Evolutionary conservation across 257 asterid genomes (phyloP).

Genomic region (Przewalskia tangutica): DNA sequence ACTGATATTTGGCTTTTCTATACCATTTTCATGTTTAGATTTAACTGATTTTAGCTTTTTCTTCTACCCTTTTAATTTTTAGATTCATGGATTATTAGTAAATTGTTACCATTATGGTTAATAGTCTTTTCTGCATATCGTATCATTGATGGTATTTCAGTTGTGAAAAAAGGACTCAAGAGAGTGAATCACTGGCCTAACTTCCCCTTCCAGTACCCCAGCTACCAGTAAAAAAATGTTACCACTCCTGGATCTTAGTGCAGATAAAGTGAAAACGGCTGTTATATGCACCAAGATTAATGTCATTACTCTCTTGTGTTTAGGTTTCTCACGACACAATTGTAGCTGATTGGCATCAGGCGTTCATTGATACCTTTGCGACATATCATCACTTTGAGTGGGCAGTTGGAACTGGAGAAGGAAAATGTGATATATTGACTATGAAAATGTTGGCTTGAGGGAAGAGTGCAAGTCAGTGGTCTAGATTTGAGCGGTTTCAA

Average conservation of each 20-base stretch:
- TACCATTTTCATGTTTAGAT: neutral
- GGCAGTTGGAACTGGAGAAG: constrained; percentile 96
- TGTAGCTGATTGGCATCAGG: constrained; percentile 87
- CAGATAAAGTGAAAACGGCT: neutral
- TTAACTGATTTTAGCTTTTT: neutral
- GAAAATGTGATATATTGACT: constrained; percentile 83
- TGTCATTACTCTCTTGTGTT: constrained; percentile 23
- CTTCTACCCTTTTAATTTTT: neutral
- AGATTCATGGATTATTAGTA: neutral
- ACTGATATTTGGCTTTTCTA: neutral
- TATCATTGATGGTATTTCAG: neutral
- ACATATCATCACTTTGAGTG: constrained; percentile 85
- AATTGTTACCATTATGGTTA: neutral
- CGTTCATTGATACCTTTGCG: constrained; percentile 66
- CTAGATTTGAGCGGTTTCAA: constrained; percentile 69
- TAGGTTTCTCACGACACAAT: constrained; percentile 85
- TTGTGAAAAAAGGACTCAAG: neutral
- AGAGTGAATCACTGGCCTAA: neutral
- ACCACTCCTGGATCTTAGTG: neutral
- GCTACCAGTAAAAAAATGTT: neutral
- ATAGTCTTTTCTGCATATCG: neutral
- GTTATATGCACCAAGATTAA: neutral
- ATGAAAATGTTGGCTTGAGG: constrained; percentile 89
- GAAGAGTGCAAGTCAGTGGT: constrained; percentile 73
- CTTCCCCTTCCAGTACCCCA: neutral